phyloP scores from a whole-genome alignment of 2,329 filamentous ascomycete genomes.

The Aspergillus tamarii region DNA sequence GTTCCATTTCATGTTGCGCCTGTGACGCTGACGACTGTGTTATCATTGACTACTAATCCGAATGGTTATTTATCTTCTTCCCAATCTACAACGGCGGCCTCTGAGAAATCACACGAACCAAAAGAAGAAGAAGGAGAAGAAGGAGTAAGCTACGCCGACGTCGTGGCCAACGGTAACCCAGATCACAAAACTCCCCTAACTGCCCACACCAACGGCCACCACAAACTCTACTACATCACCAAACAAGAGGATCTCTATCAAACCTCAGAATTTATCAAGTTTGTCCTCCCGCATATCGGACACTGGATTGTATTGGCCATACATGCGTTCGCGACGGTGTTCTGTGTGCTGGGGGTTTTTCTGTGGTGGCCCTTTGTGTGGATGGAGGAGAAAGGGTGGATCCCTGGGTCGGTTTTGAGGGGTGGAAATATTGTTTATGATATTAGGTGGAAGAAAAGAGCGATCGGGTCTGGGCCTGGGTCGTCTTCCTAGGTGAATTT shows the following conservation, averaged over 20 bases:
- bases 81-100: not conserved
- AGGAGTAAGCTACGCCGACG: not conserved
- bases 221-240: conserved; percentile 68
- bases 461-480: not conserved
- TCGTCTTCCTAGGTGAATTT: not conserved
- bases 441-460: conserved; percentile 15
- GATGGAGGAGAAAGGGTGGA: conserved; percentile 48
- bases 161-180: not conserved
- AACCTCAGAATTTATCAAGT: conserved; percentile 73
- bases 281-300: conserved; percentile 66
- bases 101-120: conserved; percentile 22
- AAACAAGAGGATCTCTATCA: conserved; percentile 84
- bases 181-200: not conserved
- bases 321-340: conserved; percentile 66
- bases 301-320: conserved; percentile 60
- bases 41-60: conserved; percentile 60
- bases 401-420: conserved; percentile 26
- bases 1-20: conserved; percentile 73
- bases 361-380: conserved; percentile 55
- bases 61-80: not conserved
- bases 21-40: conserved; percentile 69
- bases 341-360: conserved; percentile 65
- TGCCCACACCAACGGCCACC: conserved; percentile 20
- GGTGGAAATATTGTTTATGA: conserved; percentile 31
- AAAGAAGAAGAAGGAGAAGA: not conserved